Evolutionary conservation across 768 basidiomycete species (phyloP), one percentile per base, ranked within the genome.

Genomic region (Gloeophyllum trabeum): DNA sequence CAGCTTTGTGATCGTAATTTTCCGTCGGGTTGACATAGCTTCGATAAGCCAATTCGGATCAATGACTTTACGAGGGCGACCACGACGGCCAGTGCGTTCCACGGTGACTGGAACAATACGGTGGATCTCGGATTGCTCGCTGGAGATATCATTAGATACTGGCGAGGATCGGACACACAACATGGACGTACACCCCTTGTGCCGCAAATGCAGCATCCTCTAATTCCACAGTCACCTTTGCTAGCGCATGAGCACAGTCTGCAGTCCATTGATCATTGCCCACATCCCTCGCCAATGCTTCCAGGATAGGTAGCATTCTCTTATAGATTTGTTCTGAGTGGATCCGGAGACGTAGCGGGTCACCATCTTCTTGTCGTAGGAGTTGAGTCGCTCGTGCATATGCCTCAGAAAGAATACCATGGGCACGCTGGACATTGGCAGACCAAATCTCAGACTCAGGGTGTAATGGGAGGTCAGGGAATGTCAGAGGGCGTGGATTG

Each of bases 331-430:
- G 5, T 14, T 12, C 6, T 5, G 12, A 5, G 18, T 18, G 10
- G 24, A 40, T 14, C 10, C 24, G 19, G 10, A 40, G 10, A 16
- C 23, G 19, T 5, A 40, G 39, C 5, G 39, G 39, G 18, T 40
- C 39, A 23, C 13, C 24, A 40, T 40, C 39, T 6, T 40, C 39
- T 18, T 40, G 39, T 24, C 39, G n/a, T 6, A 40, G 22, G 24
- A 40, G 19, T 18, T 23, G 39, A 7, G 12, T 7, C 6, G 39
- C 39, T 20, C 23, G 19, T n/a, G 19, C n/a, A 22, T 7, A 18
- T 6, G 20, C 39, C 6, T 40, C 20, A 6, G 18, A 12, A 7
- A 40, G 7, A 5, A 12, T 22, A 10, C 24, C 18, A 23, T 22
- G 20, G 24, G 39, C 39, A 22, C 39, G 5, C 23, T 40, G 39